Evolutionary conservation across 2,329 filamentous ascomycete species (phyloP).

Genomic region (Talaromyces sp.): DNA sequence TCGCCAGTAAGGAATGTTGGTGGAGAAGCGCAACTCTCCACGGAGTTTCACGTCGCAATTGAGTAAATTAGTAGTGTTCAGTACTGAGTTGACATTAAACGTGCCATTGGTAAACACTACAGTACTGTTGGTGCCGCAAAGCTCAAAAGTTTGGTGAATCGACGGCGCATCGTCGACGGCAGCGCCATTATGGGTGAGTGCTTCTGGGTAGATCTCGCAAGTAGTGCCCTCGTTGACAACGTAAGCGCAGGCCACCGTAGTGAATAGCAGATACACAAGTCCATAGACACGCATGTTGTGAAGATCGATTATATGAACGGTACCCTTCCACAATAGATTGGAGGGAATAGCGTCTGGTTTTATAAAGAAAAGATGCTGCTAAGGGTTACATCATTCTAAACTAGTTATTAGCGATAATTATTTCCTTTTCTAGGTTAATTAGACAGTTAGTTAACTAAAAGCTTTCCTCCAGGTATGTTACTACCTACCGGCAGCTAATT

Average conservation of each 20-base stretch:
- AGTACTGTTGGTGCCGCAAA: conserved; percentile 23
- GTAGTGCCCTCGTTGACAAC: conserved; percentile 16
- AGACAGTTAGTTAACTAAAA: neutral
- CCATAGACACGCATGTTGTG: neutral
- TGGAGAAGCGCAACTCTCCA: conserved; percentile 35
- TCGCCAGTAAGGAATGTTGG: conserved; percentile 51
- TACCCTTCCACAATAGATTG: neutral
- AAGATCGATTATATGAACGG: neutral
- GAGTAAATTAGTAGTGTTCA: conserved; percentile 22
- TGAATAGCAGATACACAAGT: neutral
- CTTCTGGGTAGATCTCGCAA: conserved; percentile 20
- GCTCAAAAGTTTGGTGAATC: conserved; percentile 24
- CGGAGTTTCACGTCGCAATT: conserved; percentile 25
- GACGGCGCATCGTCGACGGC: conserved; percentile 19
- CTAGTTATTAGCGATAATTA: neutral
- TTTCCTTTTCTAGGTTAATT: neutral
- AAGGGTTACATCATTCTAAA: neutral
- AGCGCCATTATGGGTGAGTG: conserved; percentile 16
- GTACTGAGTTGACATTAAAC: conserved; percentile 17
- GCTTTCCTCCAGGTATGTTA: neutral
- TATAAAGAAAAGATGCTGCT: neutral
- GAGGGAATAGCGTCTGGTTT: neutral
- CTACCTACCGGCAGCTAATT: neutral
- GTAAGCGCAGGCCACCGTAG: conserved; percentile 6
- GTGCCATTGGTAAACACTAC: conserved; percentile 23